Conservation (phyloP, 225 moss, liverwort and hornwort species). For the Lunularia cruciata region DNA sequence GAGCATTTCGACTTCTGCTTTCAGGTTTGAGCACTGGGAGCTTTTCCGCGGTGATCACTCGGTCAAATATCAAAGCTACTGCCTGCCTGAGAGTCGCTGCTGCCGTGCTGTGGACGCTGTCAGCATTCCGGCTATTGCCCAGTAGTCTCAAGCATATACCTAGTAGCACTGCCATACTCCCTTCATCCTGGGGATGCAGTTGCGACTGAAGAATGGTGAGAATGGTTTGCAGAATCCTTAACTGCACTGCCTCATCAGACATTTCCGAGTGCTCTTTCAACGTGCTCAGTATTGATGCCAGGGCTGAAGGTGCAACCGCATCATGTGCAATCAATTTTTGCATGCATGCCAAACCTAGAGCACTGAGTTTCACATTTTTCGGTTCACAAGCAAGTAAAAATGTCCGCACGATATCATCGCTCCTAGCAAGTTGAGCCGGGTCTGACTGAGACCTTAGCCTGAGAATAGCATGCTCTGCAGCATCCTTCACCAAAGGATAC, state of each 20-base stretch:
- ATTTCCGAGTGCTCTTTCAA: conserved; percentile 89
- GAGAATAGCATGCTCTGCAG: conserved; percentile 93
- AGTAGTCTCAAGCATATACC: conserved; percentile 47
- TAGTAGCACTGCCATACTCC: conserved; percentile 47
- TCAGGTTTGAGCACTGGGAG: conserved; percentile 68
- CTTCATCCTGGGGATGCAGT: conserved; percentile 86
- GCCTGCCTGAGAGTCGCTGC: conserved; percentile 96
- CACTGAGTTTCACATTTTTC: conserved; percentile 84
- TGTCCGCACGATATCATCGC: conserved; percentile 83
- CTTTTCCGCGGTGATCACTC: conserved; percentile 71
- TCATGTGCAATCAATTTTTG: conserved; percentile 95
- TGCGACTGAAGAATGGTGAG: conserved; percentile 94
- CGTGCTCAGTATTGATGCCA: conserved; percentile 76
- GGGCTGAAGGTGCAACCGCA: conserved; percentile 67
- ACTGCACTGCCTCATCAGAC: conserved; percentile 86
- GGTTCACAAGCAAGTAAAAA: conserved; percentile 95
- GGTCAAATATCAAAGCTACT: conserved; percentile 91
- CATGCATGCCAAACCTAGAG: conserved; percentile 84
- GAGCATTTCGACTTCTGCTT: conserved; percentile 69
- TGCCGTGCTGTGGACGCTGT: conserved; percentile 49
- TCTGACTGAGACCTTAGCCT: conserved; percentile 81
- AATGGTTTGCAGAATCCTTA: conserved; percentile 87
- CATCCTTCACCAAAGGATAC: conserved; percentile 81
- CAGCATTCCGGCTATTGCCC: conserved; percentile 42
- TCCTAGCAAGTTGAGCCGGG: conserved; percentile 67